Conservation (phyloP, 768 basidiomycete genomes). For the Macrocybe gigantea region DNA sequence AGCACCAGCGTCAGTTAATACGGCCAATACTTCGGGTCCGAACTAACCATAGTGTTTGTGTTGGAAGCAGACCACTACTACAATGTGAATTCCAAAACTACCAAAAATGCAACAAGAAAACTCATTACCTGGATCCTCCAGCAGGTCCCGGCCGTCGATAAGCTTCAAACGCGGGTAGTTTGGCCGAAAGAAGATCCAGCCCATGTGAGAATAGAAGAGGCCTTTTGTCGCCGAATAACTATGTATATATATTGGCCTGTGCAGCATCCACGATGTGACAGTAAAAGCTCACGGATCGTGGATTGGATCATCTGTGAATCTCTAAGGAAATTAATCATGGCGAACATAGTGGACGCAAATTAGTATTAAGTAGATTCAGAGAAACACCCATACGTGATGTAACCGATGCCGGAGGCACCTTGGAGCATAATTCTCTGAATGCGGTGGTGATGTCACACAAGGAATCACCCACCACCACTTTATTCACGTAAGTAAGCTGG, state of each 20-base stretch:
- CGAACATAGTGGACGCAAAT: not conserved
- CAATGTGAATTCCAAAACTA: constrained; percentile 30
- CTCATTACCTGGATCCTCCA: constrained; percentile 56
- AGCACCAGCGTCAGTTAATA: not conserved
- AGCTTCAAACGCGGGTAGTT: constrained; percentile 54
- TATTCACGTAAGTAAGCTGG: not conserved
- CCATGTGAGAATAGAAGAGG: constrained; percentile 72
- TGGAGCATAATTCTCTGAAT: not conserved
- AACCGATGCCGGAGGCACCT: constrained; percentile 71
- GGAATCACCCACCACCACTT: constrained; percentile 48
- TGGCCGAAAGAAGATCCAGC: constrained; percentile 83
- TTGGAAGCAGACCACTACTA: constrained; percentile 44
- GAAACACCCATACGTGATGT: constrained; percentile 51
- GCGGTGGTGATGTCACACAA: not conserved
- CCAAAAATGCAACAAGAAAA: not conserved
- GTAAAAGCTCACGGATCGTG: constrained; percentile 51
- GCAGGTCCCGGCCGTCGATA: constrained; percentile 65
- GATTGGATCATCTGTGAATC: constrained; percentile 64
- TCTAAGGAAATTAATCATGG: constrained; percentile 24
- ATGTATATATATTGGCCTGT: not conserved
- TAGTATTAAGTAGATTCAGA: not conserved
- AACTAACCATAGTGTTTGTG: constrained; percentile 58
- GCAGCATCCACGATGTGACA: not conserved
- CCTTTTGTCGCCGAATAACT: constrained; percentile 74
- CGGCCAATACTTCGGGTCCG: not conserved